Percentiles rank a stretch among this genome's conserved stretches.
phyloP scores from a whole-genome alignment of 208 protist genomes.

The Naegleria lovaniensis region DNA sequence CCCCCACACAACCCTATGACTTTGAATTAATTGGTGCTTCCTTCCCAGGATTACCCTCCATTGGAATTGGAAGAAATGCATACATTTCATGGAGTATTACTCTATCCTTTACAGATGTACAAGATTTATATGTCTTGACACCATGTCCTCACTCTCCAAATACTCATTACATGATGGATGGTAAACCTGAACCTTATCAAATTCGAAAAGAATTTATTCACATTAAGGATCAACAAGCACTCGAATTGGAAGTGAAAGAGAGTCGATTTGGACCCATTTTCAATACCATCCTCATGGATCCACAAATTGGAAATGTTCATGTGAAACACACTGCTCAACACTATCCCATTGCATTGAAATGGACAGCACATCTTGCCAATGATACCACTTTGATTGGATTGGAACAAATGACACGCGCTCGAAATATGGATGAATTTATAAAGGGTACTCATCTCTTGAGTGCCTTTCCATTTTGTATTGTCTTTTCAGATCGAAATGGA shows the following conservation, averaged over 20 bases:
- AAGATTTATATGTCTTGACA: constrained; percentile 15
- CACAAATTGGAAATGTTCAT: not conserved
- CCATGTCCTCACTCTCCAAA: not conserved
- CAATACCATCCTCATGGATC: not conserved
- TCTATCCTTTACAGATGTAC: not conserved
- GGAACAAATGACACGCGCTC: not conserved
- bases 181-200: not conserved
- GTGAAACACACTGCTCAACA: no score
- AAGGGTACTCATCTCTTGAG: not conserved
- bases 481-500: not conserved
- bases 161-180: not conserved
- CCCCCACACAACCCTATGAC: no score
- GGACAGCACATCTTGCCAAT: not conserved
- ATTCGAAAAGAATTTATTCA: not conserved
- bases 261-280: not conserved
- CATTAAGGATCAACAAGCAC: not conserved
- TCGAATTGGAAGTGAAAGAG: not conserved
- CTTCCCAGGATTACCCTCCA: not conserved
- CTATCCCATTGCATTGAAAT: not conserved
- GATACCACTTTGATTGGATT: not conserved
- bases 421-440: not conserved
- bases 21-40: not conserved
- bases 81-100: constrained; percentile 14
- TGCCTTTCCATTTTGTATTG: not conserved
- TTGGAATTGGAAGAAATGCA: constrained; percentile 14